Evolutionary conservation across 1,139 yeast species (phyloP), one percentile per base, ranked within the genome.

Genomic region (Schizosaccharomyces versatilis): DNA sequence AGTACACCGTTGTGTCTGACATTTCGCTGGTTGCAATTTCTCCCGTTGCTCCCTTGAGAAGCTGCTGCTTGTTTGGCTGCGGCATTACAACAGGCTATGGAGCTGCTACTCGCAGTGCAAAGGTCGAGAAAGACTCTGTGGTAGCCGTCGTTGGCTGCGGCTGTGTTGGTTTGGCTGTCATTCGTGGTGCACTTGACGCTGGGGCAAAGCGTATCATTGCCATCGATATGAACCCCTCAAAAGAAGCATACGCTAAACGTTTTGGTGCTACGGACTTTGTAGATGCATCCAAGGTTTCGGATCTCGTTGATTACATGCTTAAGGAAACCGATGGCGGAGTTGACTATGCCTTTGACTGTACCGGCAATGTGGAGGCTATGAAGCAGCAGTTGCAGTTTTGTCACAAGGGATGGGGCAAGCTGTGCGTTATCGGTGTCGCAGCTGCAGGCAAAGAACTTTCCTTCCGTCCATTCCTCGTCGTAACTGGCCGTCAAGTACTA

Each of bases 31-130:
- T 88, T 57, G 93, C 95, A 15, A 86, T 90, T 60, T 80, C 85
- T 68, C 80, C 81, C 58, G 70, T 77, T 60, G 97, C 95, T 56
- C 82, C 84, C 59, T 74, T 80, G 65, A 95, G 85, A 65, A 79
- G 81, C 66, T 83, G 93, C 52, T 88, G 97, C 73, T 72, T 90
- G 68, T 77, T 93, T 63, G 98, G 98, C 52, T 90, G 98, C 69
- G 98, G 98, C 73, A 85, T 90, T 66, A 90, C 98, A 59, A 90
- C 98, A 55, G 98, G 98, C 60, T 85, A 84, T 68, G 98, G 98
- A 69, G 95, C 98, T 55, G 98, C 96, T 55, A 77, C 84, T 62
- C 83, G 84, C 71, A 84, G 95, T 55, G 98, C 97, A 60, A 76
- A 88, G 64, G 93, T 90, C 57, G 81, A 83, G 68, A 75, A 79